Evolutionary conservation across 2,329 filamentous ascomycete species (phyloP).

Genomic region (Aspergillus sp.): DNA sequence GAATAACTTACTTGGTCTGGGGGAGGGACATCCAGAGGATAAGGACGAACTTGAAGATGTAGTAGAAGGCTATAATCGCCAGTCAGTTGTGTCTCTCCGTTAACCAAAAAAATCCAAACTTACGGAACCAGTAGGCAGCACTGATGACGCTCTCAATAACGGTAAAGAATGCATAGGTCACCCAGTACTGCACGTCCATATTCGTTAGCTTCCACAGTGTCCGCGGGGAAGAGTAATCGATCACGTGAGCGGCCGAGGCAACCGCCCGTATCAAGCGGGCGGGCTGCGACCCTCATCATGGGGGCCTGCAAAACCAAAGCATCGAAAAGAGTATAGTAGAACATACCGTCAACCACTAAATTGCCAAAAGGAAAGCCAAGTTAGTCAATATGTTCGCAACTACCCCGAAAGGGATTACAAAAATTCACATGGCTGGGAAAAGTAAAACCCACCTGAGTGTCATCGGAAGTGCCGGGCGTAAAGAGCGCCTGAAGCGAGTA

Average conservation of each 20-base stretch:
- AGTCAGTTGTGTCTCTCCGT: not conserved
- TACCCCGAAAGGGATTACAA: too few relatives aligned
- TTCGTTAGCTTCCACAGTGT: not conserved
- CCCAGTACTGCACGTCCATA: conserved; percentile 51
- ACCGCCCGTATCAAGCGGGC: not conserved
- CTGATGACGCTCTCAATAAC: conserved; percentile 59
- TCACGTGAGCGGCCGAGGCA: conserved; percentile 16
- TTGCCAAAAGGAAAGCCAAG: not conserved
- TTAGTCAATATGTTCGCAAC: conserved; percentile 10
- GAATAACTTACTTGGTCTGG: conserved; percentile 65
- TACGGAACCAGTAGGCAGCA: conserved; percentile 62
- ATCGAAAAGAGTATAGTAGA: not conserved
- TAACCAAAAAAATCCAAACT: conserved; percentile 11
- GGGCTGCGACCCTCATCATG: too few relatives aligned
- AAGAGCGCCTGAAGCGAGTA: conserved; percentile 59
- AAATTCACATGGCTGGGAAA: not conserved
- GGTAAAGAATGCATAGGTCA: conserved; percentile 57
- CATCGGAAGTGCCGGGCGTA: conserved; percentile 51
- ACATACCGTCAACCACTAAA: conserved; percentile 53
- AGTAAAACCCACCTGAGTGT: conserved; percentile 50
- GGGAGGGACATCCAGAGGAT: conserved; percentile 97
- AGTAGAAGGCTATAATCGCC: conserved; percentile 69
- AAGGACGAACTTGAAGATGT: conserved; percentile 97
- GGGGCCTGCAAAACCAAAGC: too few relatives aligned
- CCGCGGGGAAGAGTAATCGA: conserved; percentile 1